These are phyloP conservation scores for Trichoderma citrinoviride DNA, from an alignment of 2,329 filamentous ascomycete species.

Conservation along the genomic window DNA sequence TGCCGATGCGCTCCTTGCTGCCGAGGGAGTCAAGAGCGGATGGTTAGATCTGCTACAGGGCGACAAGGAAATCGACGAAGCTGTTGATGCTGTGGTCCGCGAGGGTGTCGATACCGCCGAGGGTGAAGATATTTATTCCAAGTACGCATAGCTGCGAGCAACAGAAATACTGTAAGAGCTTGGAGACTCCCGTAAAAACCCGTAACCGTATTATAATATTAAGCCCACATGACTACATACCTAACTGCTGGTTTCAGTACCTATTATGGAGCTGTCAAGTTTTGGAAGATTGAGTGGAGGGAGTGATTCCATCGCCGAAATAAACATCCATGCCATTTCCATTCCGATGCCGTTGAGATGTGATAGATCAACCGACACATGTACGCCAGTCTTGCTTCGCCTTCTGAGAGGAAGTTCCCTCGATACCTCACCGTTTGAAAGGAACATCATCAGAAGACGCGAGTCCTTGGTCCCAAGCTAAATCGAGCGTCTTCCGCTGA, in stretches of 20 bases:
- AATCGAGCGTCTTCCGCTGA: constrained; percentile 5
- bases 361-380: neutral
- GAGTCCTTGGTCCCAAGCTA: neutral
- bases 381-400: neutral
- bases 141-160: constrained; percentile 15
- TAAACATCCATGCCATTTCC: neutral
- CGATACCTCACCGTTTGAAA: neutral
- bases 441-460: too few species aligned
- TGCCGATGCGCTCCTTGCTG: constrained; percentile 54
- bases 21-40: constrained; percentile 44
- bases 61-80: constrained; percentile 46
- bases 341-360: neutral
- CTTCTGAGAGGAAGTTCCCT: neutral
- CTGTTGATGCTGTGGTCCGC: constrained; percentile 48
- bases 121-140: constrained; percentile 45
- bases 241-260: neutral
- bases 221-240: neutral
- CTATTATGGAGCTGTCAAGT: neutral
- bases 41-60: constrained; percentile 59
- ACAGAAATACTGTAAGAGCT: neutral
- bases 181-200: neutral
- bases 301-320: neutral
- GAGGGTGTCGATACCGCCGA: constrained; percentile 52
- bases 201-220: neutral
- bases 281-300: neutral